Evolutionary conservation across 768 basidiomycete species (phyloP), one percentile per base, ranked within the genome.

Genomic region (Suillus brevipes): DNA sequence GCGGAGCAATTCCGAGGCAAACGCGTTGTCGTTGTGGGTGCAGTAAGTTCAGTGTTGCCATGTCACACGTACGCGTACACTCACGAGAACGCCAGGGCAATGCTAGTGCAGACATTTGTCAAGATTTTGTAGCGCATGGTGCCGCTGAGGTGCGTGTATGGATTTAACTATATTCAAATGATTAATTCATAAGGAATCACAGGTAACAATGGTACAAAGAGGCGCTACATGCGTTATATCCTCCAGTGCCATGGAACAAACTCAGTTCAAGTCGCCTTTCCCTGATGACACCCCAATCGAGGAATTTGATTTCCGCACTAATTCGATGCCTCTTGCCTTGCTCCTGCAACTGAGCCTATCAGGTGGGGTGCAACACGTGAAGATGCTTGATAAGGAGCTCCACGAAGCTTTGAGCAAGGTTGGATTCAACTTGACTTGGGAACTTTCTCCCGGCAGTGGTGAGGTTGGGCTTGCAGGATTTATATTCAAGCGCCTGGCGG

Each of bases 21-120:
- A 79, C 87, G 85, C 67, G 86, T 84, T 6, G 80, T 88, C 3
- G 80, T 89, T 16, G 77, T 90, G 9, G 87, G 88, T 2, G 55
- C 55, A n/a, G 55, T 56, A n/a, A 56, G 55, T 56, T 4, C 0
- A 20, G 5, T 14, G n/a, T 36, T 2, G 6, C 3, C 12, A 37
- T 37, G 23, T 56, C 34, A 13, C n/a, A n/a, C 10, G 7, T 23
- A 6, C 1, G 20, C 31, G 13, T 34, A 13, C n/a, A 36, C 55
- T 56, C n/a, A 56, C 9, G n/a, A 36, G 55, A 23, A n/a, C 20
- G 34, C 13, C 13, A 56, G 55, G 55, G 55, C 12, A 56, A 56
- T n/a, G 55, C 55, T 36, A 7, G 55, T 56, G 55, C 10, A 12
- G 55, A 55, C 6, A 55, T 55, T 10, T 55, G 53, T 36, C 53